A percentile compares a stretch with the other conserved stretches of the same genome.
Conservation (phyloP, 1,284 basidiomycete species). For the Pseudozyma thailandica region DNA sequence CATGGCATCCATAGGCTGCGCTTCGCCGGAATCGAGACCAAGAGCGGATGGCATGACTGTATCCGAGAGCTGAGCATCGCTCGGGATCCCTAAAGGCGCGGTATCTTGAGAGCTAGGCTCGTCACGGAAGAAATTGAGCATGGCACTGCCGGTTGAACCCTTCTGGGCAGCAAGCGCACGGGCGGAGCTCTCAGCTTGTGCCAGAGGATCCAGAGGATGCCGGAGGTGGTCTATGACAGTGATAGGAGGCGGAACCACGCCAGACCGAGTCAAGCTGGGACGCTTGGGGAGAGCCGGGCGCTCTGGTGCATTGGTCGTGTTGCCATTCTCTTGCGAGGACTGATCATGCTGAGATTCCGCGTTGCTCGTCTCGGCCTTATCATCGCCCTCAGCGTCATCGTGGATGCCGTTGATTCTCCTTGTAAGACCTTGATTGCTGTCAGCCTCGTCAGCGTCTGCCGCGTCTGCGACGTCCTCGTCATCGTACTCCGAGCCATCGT, state of each 20-base stretch:
- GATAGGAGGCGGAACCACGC: constrained; percentile 51
- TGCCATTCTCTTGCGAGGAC: not conserved
- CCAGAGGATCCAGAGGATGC: constrained; percentile 30
- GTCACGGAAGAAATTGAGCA: constrained; percentile 53
- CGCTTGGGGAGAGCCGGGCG: constrained; percentile 49
- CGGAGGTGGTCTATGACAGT: constrained; percentile 23
- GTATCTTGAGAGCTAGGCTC: constrained; percentile 16
- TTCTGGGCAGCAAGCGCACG: constrained; percentile 42
- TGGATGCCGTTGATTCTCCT: not conserved
- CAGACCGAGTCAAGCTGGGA: constrained; percentile 55
- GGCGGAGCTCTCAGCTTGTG: constrained; percentile 33
- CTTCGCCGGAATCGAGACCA: constrained; percentile 36
- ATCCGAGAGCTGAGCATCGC: constrained; percentile 34
- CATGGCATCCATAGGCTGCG: constrained; percentile 21
- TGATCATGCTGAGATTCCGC: not conserved
- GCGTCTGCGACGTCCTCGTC: constrained; percentile 38
- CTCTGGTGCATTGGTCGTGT: constrained; percentile 2
- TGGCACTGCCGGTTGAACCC: constrained; percentile 35
- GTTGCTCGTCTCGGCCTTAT: too few relatives aligned
- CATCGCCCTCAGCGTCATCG: not conserved
- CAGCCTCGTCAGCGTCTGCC: constrained; percentile 25
- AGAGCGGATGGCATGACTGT: constrained; percentile 43
- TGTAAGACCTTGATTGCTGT: constrained; percentile 10
- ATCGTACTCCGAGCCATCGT: constrained; percentile 46
- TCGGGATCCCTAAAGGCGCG: constrained; percentile 15